Evolutionary conservation across 169 alveolate genomes (phyloP).

Genomic region (Cyclospora cayetanensis): DNA sequence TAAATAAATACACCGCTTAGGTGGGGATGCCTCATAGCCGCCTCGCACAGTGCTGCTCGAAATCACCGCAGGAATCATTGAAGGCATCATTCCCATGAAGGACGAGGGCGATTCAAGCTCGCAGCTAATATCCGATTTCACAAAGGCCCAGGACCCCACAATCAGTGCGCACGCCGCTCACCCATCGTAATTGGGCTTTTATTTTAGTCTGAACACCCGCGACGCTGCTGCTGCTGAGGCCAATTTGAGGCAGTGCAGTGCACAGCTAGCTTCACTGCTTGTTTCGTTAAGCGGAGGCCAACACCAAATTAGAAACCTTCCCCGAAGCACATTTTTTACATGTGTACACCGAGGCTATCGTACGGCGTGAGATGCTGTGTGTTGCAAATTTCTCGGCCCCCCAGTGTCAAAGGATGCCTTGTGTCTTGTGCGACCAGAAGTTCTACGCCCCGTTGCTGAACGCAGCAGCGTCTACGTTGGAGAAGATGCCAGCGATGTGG

Average conservation of each 20-base stretch:
- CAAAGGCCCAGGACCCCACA: not conserved
- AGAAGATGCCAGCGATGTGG: not conserved
- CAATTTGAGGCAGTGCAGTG: too few species aligned
- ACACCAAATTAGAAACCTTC: not conserved
- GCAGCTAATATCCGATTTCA: not conserved
- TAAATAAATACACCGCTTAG: not conserved
- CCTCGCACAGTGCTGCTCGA: not conserved
- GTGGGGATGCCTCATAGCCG: not conserved
- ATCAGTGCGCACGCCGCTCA: not conserved
- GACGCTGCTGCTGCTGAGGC: too few species aligned
- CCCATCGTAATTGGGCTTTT: not conserved
- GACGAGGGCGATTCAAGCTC: slow-evolving; percentile 13
- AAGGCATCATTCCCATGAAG: slow-evolving; percentile 52
- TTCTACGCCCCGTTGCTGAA: not conserved
- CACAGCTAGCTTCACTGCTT: too few species aligned
- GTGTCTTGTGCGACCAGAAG: not conserved
- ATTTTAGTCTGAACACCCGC: too few species aligned
- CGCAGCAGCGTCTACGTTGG: not conserved
- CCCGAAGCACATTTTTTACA: not conserved
- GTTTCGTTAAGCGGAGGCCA: not conserved
- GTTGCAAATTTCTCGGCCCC: not conserved
- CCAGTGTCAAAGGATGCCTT: not conserved
- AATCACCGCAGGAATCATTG: slow-evolving; percentile 41
- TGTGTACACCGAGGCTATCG: not conserved
- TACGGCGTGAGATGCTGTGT: not conserved